Conservation (phyloP, 2,329 filamentous ascomycete genomes). For the Lanzia echinophila region DNA sequence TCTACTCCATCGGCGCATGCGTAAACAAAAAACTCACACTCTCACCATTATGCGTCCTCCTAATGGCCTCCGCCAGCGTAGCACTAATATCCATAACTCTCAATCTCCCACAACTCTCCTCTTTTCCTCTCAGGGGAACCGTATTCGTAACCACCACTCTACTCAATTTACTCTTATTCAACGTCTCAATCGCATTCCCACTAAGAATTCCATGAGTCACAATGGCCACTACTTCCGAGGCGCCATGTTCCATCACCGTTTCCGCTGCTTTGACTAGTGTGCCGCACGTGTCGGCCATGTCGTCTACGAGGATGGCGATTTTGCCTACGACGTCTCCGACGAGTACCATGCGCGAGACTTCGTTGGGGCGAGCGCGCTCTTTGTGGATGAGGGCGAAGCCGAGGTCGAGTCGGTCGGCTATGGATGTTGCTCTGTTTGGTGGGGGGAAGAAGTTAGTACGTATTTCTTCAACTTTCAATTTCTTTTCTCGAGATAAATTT, state of each 20-base stretch:
- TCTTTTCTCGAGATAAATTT: too few relatives aligned
- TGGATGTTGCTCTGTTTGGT: constrained; percentile 65
- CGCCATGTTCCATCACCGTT: constrained; percentile 80
- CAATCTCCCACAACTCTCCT: constrained; percentile 68
- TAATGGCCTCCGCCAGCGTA: constrained; percentile 67
- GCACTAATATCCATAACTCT: constrained; percentile 89
- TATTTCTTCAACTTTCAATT: not conserved
- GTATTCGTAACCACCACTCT: constrained; percentile 89
- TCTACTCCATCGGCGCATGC: constrained; percentile 49
- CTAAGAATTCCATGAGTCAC: constrained; percentile 91
- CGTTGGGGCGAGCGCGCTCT: constrained; percentile 84
- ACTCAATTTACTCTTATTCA: constrained; percentile 67
- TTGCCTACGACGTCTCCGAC: constrained; percentile 89
- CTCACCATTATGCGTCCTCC: constrained; percentile 62
- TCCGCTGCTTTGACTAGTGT: constrained; percentile 83
- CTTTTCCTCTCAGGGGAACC: constrained; percentile 74
- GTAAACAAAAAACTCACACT: constrained; percentile 63
- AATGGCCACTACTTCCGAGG: constrained; percentile 83
- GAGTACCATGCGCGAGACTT: constrained; percentile 90
- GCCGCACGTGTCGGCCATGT: constrained; percentile 96
- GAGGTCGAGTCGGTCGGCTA: constrained; percentile 84
- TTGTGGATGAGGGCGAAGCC: constrained; percentile 96
- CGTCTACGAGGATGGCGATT: constrained; percentile 91
- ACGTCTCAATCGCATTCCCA: constrained; percentile 70
- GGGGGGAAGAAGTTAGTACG: not conserved